phyloP scores from a whole-genome alignment of 169 alveolate species.

The Plasmodium fragile region DNA sequence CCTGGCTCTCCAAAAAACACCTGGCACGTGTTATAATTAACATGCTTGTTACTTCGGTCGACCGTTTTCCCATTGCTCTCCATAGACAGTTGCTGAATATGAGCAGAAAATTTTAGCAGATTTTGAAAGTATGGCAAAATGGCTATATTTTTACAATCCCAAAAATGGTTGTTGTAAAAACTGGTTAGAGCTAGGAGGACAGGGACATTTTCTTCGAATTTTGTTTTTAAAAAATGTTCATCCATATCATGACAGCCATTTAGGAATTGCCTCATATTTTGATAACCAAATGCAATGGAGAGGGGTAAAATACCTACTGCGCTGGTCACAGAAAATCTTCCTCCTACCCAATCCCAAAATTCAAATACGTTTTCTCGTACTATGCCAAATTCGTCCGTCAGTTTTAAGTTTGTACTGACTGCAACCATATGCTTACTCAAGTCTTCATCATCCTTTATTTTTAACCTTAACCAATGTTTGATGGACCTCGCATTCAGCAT shows the following conservation, averaged over 20 bases:
- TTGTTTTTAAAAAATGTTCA: slow-evolving; percentile 89
- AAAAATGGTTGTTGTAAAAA: slow-evolving; percentile 94
- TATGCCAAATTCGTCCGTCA: slow-evolving; percentile 95
- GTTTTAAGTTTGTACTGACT: slow-evolving; percentile 93
- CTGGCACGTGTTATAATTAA: slow-evolving; percentile 92
- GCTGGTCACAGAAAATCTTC: slow-evolving; percentile 97
- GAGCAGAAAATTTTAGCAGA: slow-evolving; percentile 94
- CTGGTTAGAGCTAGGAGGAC: slow-evolving; percentile 95
- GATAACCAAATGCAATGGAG: slow-evolving; percentile 93
- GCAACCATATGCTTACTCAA: slow-evolving; percentile 94
- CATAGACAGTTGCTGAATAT: slow-evolving; percentile 98
- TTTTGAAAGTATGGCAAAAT: slow-evolving; percentile 98
- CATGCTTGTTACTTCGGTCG: slow-evolving; percentile 87
- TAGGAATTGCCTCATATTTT: slow-evolving; percentile 89
- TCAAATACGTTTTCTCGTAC: slow-evolving; percentile 95
- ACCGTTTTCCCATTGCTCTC: slow-evolving; percentile 97
- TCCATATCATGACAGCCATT: slow-evolving; percentile 92
- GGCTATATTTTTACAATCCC: slow-evolving; percentile 94
- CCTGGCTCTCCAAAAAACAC: slow-evolving; percentile 99
- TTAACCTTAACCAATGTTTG: slow-evolving; percentile 91
- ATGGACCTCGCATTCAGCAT: slow-evolving; percentile 96
- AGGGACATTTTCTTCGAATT: slow-evolving; percentile 92
- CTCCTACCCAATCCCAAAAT: slow-evolving; percentile 99
- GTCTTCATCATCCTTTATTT: slow-evolving; percentile 78
- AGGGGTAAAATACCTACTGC: slow-evolving; percentile 99